Evolutionary conservation across 345 rosid species (phyloP).

Genomic region (Salix exigua): DNA sequence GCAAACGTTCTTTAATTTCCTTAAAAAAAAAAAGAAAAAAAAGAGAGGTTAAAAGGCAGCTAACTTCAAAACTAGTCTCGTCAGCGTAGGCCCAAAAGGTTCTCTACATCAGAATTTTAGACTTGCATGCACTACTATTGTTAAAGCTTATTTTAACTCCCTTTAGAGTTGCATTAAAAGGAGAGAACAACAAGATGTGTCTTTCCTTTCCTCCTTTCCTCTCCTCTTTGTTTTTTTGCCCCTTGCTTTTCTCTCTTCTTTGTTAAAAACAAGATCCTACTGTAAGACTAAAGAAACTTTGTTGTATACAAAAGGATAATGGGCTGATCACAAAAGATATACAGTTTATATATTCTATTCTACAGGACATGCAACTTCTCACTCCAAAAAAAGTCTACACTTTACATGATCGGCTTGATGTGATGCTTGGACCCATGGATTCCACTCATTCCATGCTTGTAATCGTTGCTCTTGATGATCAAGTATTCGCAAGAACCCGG

Average conservation of each 20-base stretch:
- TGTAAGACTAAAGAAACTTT: constrained; percentile 21
- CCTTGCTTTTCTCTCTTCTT: constrained; percentile 2
- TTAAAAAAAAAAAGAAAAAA: constrained; percentile 34
- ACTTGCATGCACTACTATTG: constrained; percentile 26
- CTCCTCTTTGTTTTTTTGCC: constrained; percentile 1
- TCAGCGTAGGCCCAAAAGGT: constrained; percentile 23
- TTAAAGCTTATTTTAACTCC: constrained; percentile 42
- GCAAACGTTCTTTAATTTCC: constrained; percentile 38
- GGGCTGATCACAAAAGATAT: neutral
- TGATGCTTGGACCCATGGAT: constrained; percentile 28
- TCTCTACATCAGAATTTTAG: constrained; percentile 9
- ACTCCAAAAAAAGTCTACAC: constrained; percentile 1
- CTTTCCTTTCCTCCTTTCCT: constrained; percentile 27
- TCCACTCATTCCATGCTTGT: constrained; percentile 44
- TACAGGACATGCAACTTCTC: constrained; percentile 5
- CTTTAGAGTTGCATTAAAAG: constrained; percentile 58
- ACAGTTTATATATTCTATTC: constrained; percentile 12
- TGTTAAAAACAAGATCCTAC: constrained; percentile 14
- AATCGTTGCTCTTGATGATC: constrained; percentile 32
- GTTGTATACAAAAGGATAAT: constrained; percentile 12
- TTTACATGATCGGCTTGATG: constrained; percentile 10
- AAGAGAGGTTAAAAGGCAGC: constrained; percentile 38
- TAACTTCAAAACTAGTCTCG: constrained; percentile 26
- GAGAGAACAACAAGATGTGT: constrained; percentile 43
- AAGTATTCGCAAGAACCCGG: too few relatives aligned